Evolutionary conservation across 345 rosid genomes (phyloP).

Genomic region (Ceriops decandra): DNA sequence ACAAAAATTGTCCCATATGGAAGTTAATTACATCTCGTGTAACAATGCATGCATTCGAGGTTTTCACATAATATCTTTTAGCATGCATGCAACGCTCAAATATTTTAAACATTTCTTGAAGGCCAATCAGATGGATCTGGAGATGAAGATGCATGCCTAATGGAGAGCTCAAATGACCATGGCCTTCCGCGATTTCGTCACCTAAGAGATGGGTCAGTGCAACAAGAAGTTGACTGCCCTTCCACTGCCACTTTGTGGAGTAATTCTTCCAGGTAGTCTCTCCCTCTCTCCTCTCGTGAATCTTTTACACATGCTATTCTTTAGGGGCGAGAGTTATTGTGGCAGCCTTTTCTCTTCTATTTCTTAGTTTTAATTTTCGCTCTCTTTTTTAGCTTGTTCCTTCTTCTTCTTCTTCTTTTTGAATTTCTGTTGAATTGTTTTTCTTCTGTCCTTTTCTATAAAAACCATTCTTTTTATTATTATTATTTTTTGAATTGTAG

Average conservation of each 20-base stretch:
- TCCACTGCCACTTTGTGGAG: conserved; percentile 52
- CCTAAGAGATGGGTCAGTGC: conserved; percentile 36
- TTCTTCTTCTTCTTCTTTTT: neutral
- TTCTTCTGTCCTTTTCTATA: neutral
- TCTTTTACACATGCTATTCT: too few relatives aligned
- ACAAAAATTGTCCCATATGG: neutral
- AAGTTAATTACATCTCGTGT: neutral
- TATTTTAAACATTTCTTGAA: conserved; percentile 8
- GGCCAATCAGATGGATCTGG: conserved; percentile 71
- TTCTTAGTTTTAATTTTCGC: neutral
- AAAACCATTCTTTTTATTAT: too few relatives aligned
- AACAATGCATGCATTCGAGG: neutral
- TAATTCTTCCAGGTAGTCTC: conserved; percentile 66
- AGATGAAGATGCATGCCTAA: conserved; percentile 58
- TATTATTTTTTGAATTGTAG: neutral
- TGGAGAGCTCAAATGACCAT: conserved; percentile 36
- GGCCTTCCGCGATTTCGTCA: conserved; percentile 29
- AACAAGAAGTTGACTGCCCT: conserved; percentile 46
- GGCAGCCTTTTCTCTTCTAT: conserved; percentile 36
- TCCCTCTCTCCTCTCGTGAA: neutral
- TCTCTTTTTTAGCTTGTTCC: too few relatives aligned
- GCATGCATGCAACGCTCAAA: neutral
- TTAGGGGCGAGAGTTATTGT: too few relatives aligned
- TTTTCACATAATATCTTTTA: neutral
- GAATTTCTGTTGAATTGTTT: neutral